phyloP scores from a whole-genome alignment of 768 basidiomycete species.

The Atractiella rhizophila region DNA sequence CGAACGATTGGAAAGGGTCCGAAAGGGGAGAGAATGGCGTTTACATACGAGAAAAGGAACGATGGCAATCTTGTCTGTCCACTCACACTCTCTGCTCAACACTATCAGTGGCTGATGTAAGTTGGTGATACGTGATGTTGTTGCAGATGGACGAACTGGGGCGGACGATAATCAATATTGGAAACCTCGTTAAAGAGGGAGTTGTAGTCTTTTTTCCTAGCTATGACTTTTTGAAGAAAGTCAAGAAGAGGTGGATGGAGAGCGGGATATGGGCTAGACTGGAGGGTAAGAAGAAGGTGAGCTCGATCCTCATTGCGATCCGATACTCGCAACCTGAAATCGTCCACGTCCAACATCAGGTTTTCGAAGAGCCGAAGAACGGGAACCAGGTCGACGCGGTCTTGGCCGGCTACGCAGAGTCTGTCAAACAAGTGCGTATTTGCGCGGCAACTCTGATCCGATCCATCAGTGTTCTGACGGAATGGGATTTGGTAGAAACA shows the following conservation, averaged over 20 bases:
- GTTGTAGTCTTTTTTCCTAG: constrained; percentile 88
- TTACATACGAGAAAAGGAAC: constrained; percentile 50
- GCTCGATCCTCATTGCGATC: constrained; percentile 5
- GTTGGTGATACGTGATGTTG: background rate
- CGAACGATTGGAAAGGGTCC: constrained; percentile 11
- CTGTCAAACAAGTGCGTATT: constrained; percentile 43
- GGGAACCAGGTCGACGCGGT: constrained; percentile 44
- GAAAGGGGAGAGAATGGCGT: constrained; percentile 29
- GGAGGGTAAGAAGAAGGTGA: constrained; percentile 44
- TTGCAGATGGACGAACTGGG: constrained; percentile 54
- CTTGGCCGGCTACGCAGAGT: constrained; percentile 51
- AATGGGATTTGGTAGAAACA: background rate
- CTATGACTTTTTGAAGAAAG: constrained; percentile 49
- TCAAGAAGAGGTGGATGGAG: constrained; percentile 40
- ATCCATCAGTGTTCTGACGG: constrained; percentile 10
- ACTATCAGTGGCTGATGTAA: too few relatives aligned
- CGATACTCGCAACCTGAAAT: background rate
- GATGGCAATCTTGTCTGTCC: constrained; percentile 12
- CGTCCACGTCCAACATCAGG: constrained; percentile 24
- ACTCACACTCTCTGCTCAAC: background rate
- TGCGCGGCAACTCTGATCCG: constrained; percentile 45
- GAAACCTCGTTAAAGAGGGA: constrained; percentile 52
- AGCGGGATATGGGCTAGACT: constrained; percentile 40
- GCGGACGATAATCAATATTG: constrained; percentile 53
- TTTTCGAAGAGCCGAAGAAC: constrained; percentile 71